Evolutionary conservation across 1,284 basidiomycete genomes (phyloP).

Genomic region (Phellinidium pouzarii): DNA sequence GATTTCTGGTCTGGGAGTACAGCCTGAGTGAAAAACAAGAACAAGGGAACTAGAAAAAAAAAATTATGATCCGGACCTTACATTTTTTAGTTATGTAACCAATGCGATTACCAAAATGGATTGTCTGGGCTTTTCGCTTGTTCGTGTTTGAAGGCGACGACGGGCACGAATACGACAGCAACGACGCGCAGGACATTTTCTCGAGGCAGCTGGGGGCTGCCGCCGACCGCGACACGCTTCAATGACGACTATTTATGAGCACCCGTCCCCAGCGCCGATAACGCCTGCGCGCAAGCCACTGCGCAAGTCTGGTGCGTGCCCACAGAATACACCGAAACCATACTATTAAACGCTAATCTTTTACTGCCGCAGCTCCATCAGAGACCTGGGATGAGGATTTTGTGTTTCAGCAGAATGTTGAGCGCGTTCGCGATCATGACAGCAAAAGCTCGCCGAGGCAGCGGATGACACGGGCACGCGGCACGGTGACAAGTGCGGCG

Average conservation of each 20-base stretch:
- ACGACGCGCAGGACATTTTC: neutral
- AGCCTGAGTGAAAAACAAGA: too few species aligned
- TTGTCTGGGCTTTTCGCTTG: neutral
- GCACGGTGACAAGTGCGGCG: neutral
- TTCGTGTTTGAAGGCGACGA: neutral
- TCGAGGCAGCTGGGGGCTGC: neutral
- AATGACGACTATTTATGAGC: neutral
- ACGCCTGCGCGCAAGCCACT: neutral
- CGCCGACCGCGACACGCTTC: neutral
- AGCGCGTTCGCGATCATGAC: neutral
- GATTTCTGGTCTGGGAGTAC: too few species aligned
- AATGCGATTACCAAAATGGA: neutral
- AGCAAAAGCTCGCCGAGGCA: neutral
- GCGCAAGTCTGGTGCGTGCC: neutral
- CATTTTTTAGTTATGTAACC: neutral
- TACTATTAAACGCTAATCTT: neutral
- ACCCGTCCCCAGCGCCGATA: neutral
- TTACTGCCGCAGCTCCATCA: slow-evolving; percentile 9
- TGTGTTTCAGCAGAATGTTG: slow-evolving; percentile 21
- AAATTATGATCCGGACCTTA: too few species aligned
- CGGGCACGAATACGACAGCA: neutral
- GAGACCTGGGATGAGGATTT: slow-evolving; percentile 30
- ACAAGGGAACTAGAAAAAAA: too few species aligned
- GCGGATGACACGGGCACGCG: neutral
- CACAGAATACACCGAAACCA: neutral